These are phyloP conservation scores for Aspergillus texensis DNA, from an alignment of 2,329 filamentous ascomycete species.

Conservation along the genomic window DNA sequence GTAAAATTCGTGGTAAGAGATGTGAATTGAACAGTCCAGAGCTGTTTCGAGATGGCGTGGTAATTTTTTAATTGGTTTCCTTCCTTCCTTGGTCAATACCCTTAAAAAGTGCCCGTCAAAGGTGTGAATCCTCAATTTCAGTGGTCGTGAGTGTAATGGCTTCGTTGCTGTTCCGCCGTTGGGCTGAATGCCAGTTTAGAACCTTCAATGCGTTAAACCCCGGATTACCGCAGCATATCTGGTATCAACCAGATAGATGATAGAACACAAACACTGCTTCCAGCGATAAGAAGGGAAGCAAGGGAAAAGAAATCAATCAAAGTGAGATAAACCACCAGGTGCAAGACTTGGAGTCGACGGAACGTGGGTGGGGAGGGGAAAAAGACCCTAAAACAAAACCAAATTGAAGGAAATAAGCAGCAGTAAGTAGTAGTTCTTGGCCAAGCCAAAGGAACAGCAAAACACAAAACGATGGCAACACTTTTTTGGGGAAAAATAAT, in stretches of 20 bases:
- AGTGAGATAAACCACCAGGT: constrained; percentile 1
- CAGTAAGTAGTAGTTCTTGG: not conserved
- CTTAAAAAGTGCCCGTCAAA: not conserved
- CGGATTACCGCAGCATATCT: constrained; percentile 7
- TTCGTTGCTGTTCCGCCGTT: not conserved
- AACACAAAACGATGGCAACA: not conserved
- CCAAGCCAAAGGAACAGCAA: not conserved
- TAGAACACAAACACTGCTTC: too few species aligned
- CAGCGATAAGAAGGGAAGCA: not conserved
- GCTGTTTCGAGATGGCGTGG: not conserved
- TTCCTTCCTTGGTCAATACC: not conserved
- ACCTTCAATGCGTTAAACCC: constrained; percentile 1
- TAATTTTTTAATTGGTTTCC: not conserved
- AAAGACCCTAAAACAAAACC: not conserved
- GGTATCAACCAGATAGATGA: not conserved
- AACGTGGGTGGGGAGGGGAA: not conserved
- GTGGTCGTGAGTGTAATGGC: not conserved
- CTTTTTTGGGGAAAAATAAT: not conserved
- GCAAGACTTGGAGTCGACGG: not conserved
- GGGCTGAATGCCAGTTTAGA: not conserved
- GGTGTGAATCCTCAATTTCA: not conserved
- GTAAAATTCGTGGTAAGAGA: not conserved
- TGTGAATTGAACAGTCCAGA: not conserved
- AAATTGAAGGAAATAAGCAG: not conserved
- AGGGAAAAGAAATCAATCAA: not conserved